Conservation (phyloP, 2,329 filamentous ascomycete species). For the Aspergillus uvarum region DNA sequence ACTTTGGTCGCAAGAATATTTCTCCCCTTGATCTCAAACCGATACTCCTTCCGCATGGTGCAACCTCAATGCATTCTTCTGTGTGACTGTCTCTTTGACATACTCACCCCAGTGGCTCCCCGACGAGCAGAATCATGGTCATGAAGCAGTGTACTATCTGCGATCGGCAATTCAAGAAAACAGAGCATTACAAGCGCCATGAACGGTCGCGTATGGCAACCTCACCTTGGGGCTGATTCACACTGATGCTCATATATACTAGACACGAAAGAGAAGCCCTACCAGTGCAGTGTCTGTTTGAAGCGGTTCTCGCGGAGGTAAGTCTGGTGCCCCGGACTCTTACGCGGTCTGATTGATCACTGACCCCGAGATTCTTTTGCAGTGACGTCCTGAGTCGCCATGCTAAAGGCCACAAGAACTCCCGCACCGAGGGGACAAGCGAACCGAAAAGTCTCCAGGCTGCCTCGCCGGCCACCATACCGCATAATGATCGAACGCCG, state of each 20-base stretch:
- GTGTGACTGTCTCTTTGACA: neutral
- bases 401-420: conserved; percentile 50
- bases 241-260: neutral
- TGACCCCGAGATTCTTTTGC: conserved; percentile 6
- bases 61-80: neutral
- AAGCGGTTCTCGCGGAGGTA: conserved; percentile 57
- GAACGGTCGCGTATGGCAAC: conserved; percentile 53
- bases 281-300: conserved; percentile 54
- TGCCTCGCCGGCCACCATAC: conserved; percentile 26
- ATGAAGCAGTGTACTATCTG: conserved; percentile 49
- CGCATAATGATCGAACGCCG: conserved; percentile 28
- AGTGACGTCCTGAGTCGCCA: conserved; percentile 54
- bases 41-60: neutral
- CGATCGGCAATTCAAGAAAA: conserved; percentile 57
- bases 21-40: neutral
- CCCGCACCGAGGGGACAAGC: conserved; percentile 13
- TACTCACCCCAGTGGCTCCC: conserved; percentile 5
- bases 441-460: conserved; percentile 34
- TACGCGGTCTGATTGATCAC: neutral
- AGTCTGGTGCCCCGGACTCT: neutral
- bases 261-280: conserved; percentile 58
- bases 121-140: conserved; percentile 36
- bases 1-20: neutral
- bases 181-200: conserved; percentile 56
- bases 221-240: conserved; percentile 5